Base-by-base conservation (phyloP, 768 basidiomycete genomes). In the Cystobasidium tubakii region DNA sequence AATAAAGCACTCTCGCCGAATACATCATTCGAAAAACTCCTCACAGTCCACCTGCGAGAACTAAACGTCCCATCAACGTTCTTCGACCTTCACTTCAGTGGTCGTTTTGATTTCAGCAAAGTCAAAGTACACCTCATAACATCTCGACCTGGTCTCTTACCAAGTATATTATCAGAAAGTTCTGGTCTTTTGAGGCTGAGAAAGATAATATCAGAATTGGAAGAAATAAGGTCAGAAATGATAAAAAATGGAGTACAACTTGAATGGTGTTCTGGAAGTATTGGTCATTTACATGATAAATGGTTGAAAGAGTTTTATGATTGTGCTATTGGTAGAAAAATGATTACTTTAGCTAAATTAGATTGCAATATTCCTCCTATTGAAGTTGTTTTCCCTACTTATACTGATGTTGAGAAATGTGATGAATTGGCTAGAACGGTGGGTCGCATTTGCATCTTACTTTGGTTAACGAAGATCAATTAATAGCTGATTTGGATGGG, bases 341-440 rank as follows among this genome's bases (percentile, higher is more conserved):
- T 64, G 1, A 10, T 75, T 19, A 71, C 39, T 1, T 23, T n/a
- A 44, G 33, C 73, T 0, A 19, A 39, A 9, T 23, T 27, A 21
- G 71, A 25, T 4, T 73, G 69, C 27, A 1, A 31, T 25, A 42
- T 55, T 15, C 73, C 64, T 33, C 21, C 31, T n/a, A 66, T 67
- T 67, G 44, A 27, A 29, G 39, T 76, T 60, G 66, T 76, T 15
- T 76, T 46, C 17, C 70, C 76, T 23, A 39, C 76, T 27, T 65
- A 67, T 25, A 10, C 25, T 15, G 65, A 57, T 27, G 74, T 76
- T 34, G 25, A 57, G 0, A 46, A 19, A 0, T 72, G 67, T 44
- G 15, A 10, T 10, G 69, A 74, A 1, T 44, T 60, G 33, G 74
- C 65, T 0, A 19, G 31, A 19, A 1, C 1, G 17, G 75, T 76